Conservation (phyloP, 2,329 filamentous ascomycete genomes). For the Colletotrichum sojae region DNA sequence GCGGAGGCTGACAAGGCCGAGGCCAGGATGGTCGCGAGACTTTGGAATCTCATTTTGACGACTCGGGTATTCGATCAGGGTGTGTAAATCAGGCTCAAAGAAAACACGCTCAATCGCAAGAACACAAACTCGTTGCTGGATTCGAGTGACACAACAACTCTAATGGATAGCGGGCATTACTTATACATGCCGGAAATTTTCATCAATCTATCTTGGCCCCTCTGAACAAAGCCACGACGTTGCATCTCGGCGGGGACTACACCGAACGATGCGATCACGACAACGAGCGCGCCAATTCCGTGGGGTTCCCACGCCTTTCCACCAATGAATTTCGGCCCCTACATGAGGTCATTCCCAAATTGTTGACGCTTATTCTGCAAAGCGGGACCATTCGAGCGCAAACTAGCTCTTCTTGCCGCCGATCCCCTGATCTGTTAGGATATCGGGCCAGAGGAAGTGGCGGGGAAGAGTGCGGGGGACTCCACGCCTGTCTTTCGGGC, state of each 20-base stretch:
- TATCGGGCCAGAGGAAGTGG: constrained; percentile 26
- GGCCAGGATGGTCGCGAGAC: background rate
- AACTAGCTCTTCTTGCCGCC: constrained; percentile 1
- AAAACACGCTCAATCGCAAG: background rate
- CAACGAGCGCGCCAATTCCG: constrained; percentile 9
- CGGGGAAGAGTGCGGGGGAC: constrained; percentile 19
- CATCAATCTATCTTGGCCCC: background rate
- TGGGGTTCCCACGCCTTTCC: constrained; percentile 27
- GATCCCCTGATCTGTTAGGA: constrained; percentile 5
- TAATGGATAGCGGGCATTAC: background rate
- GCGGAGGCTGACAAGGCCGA: constrained; percentile 47
- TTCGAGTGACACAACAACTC: background rate
- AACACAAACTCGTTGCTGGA: background rate
- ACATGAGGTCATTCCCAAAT: constrained; percentile 2
- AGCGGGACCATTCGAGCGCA: constrained; percentile 4
- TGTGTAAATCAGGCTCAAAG: background rate
- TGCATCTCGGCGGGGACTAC: constrained; percentile 35
- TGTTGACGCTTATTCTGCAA: background rate
- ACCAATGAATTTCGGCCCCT: constrained; percentile 22
- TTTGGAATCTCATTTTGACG: constrained; percentile 21
- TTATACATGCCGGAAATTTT: background rate
- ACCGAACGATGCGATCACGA: constrained; percentile 33
- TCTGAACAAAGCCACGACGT: constrained; percentile 5
- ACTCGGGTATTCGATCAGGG: background rate
- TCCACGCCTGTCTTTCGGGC: constrained; percentile 5